phyloP scores from a whole-genome alignment of 257 asterid genomes.

The Penstemon davidsonii region DNA sequence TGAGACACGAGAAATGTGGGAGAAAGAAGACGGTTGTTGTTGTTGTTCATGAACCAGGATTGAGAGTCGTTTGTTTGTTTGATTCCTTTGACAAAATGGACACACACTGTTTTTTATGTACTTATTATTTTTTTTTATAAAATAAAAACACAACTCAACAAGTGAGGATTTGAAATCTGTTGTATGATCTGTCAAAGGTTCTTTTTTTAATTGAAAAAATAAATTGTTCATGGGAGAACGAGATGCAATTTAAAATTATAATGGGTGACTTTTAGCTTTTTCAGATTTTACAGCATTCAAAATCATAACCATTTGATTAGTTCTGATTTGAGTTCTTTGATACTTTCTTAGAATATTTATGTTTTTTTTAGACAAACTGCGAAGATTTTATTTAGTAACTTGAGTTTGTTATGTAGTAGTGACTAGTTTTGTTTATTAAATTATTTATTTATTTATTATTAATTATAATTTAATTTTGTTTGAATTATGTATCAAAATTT shows the following conservation, averaged over 20 bases:
- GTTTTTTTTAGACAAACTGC: too few relatives aligned
- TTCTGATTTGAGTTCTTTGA: conserved; percentile 5
- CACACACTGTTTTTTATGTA: conserved; percentile 19
- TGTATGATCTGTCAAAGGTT: conserved; percentile 26
- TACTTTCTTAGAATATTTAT: not conserved
- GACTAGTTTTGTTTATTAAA: too few relatives aligned
- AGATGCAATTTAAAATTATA: conserved; percentile 20
- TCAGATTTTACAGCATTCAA: conserved; percentile 24
- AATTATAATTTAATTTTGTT: too few relatives aligned
- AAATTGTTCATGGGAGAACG: conserved; percentile 31
- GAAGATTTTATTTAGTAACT: too few relatives aligned
- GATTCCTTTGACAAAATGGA: conserved; percentile 51
- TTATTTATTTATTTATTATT: too few relatives aligned
- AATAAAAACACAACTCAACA: conserved; percentile 31
- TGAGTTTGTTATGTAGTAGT: too few relatives aligned
- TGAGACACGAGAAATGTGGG: conserved; percentile 39
- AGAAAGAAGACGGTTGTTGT: conserved; percentile 19
- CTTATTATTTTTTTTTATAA: not conserved
- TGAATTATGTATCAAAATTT: too few relatives aligned
- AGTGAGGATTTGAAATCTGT: conserved; percentile 34
- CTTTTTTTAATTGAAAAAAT: conserved; percentile 15
- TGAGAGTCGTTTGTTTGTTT: conserved; percentile 29
- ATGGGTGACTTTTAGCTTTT: conserved; percentile 33
- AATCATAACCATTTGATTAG: conserved; percentile 36
- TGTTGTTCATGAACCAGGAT: conserved; percentile 37